Base-by-base conservation (phyloP, 2,329 filamentous ascomycete species). In the Septoria petroselini region DNA sequence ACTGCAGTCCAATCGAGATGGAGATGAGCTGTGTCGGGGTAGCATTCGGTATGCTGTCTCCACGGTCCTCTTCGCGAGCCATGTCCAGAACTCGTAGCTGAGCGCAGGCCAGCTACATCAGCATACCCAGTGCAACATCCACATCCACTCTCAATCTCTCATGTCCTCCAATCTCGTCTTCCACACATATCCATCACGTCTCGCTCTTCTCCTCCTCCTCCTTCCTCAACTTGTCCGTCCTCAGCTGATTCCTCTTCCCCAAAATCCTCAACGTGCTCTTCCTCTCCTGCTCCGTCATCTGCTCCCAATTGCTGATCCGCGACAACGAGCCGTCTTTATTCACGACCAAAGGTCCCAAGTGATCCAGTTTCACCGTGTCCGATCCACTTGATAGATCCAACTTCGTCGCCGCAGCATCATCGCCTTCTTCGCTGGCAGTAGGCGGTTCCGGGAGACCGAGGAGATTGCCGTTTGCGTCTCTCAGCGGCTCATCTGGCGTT, bases 281-380 rank as follows among this genome's bases (percentile, higher is more conserved):
- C 65, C 74, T 76, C 73, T 90, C 86, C 5, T 81, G 75, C 19
- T 81, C 80, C 2, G 79, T 78, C 86, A 90, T 88, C 57, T 82
- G 72, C 7, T 71, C 74, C 86, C 86, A 91, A 67, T 91, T 90
- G 29, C 76, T 70, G 60, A 91, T 86, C 27, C 85, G 77, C 49
- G 82, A 82, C 58, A 89, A 68, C 7, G 83, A 83, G 15, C 86
- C 86, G 67, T 91, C 84, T 53, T 75, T 72, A 66, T 88, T 86
- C 47, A 90, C 82, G 1, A 91, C 85, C 60, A 90, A 74, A 1
- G 86, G 86, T 0, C 86, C 86, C 18, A 90, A 71, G 53, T 81
- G 76, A 62, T 88, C 84, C 7, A 90, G 76, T 41, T 76, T 79
- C 35, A 86, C 74, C 1, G 65, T 65, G 11, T 60, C 64, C 40